Evolutionary conservation across 2,329 filamentous ascomycete species (phyloP).

Genomic region (Cytospora schulzeri): DNA sequence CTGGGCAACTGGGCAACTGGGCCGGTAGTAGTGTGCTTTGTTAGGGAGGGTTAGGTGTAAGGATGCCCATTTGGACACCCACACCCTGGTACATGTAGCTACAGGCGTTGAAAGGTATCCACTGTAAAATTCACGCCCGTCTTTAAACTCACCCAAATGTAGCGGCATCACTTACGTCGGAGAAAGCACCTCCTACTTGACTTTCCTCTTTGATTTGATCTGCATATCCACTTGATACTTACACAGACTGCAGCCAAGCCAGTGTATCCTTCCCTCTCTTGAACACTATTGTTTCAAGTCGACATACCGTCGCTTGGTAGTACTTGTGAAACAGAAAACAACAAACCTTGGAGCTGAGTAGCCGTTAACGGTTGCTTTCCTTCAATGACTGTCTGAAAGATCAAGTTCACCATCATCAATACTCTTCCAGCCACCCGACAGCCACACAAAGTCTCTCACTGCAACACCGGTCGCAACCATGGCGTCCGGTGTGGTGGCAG

Average conservation of each 20-base stretch:
- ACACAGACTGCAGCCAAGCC: background rate
- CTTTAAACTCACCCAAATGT: constrained; percentile 1
- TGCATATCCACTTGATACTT: background rate
- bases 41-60: too few relatives aligned
- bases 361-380: background rate
- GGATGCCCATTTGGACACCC: too few relatives aligned
- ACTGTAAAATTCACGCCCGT: constrained; percentile 27
- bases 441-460: background rate
- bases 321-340: background rate
- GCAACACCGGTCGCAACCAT: constrained; percentile 23
- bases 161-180: constrained; percentile 1
- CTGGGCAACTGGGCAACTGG: too few relatives aligned
- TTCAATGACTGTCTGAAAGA: background rate
- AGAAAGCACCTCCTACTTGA: background rate
- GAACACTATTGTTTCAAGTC: background rate
- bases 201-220: too few relatives aligned
- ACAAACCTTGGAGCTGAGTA: background rate
- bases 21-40: too few relatives aligned
- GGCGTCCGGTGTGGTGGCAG: constrained; percentile 30
- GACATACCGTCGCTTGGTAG: background rate
- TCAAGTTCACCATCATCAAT: background rate
- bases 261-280: background rate
- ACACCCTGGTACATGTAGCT: background rate
- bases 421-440: background rate
- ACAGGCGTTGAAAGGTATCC: constrained; percentile 3